phyloP scores from a whole-genome alignment of 2,329 filamentous ascomycete species.

The Ascochyta viciae-villosae region DNA sequence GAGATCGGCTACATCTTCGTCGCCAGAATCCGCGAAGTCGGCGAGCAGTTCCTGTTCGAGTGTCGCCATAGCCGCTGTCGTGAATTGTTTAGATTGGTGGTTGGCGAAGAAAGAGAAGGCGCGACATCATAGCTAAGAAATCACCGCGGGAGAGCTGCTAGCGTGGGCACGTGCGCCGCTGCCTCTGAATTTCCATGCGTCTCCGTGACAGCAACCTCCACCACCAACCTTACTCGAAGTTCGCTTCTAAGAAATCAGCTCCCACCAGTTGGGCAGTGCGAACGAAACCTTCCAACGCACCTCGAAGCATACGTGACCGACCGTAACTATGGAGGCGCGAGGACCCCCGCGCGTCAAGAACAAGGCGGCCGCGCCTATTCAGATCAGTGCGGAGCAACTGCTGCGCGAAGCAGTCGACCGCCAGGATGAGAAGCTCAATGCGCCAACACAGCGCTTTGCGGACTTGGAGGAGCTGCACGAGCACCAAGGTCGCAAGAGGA shows the following conservation, averaged over 20 bases:
- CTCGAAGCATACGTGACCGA: neutral
- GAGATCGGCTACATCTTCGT: constrained; percentile 53
- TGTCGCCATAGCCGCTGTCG: constrained; percentile 69
- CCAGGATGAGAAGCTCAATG: constrained; percentile 86
- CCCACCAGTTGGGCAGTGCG: constrained; percentile 9
- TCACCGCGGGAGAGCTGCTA: constrained; percentile 19
- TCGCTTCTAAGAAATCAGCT: constrained; percentile 3
- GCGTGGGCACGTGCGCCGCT: constrained; percentile 14
- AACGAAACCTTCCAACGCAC: neutral
- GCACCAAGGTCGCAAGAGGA: constrained; percentile 92
- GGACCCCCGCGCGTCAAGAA: constrained; percentile 98
- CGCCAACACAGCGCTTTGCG: constrained; percentile 91
- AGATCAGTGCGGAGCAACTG: constrained; percentile 97
- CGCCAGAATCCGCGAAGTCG: constrained; percentile 86
- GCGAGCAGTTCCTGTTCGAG: constrained; percentile 91
- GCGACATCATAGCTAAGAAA: constrained; percentile 18
- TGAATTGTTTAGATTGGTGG: neutral
- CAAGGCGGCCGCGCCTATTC: constrained; percentile 82
- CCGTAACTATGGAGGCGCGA: constrained; percentile 79
- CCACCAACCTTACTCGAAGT: neutral
- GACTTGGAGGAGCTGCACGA: constrained; percentile 98
- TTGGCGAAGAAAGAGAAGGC: constrained; percentile 12
- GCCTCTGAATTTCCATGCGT: constrained; percentile 14
- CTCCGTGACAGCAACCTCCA: neutral
- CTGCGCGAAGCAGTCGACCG: constrained; percentile 96